Percentiles rank a stretch among this genome's conserved stretches.
phyloP scores from a whole-genome alignment of 306 rosid species.

The Lathyrus oleraceus region DNA sequence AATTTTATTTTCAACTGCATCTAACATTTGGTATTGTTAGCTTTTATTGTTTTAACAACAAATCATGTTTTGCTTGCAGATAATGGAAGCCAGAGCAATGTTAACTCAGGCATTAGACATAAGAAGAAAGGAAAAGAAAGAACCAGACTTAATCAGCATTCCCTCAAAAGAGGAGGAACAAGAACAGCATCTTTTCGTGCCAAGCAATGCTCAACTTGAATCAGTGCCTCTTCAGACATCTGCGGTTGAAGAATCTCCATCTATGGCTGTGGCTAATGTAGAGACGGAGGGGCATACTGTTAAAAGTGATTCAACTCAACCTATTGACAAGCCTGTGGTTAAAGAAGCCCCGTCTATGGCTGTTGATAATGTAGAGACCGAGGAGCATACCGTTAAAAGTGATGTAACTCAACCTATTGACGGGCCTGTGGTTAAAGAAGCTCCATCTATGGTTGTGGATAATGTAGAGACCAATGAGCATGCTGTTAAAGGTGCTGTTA shows the following conservation, averaged over 20 bases:
- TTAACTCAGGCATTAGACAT: slow-evolving; percentile 57
- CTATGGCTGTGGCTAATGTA: no score
- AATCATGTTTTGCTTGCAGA: slow-evolving; percentile 48
- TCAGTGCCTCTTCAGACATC: slow-evolving; percentile 42
- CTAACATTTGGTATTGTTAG: slow-evolving; percentile 8
- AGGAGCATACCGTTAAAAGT: no score
- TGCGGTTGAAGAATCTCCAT: slow-evolving; percentile 32
- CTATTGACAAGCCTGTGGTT: no score
- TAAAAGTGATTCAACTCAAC: no score
- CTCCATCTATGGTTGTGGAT: slow-evolving; percentile 37
- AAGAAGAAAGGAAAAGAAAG: slow-evolving; percentile 50
- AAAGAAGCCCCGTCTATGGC: no score
- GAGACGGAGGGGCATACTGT: no score
- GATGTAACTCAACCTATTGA: no score
- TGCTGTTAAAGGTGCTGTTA: slow-evolving; percentile 48
- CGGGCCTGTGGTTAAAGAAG: not conserved
- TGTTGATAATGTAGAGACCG: no score
- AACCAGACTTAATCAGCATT: slow-evolving; percentile 34
- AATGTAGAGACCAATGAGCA: slow-evolving; percentile 65
- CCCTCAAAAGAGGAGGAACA: slow-evolving; percentile 53
- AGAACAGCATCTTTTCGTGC: slow-evolving; percentile 63
- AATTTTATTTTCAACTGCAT: not conserved
- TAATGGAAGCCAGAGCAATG: slow-evolving; percentile 74
- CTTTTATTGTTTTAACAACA: slow-evolving; percentile 10
- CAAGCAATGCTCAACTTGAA: slow-evolving; percentile 46